Evolutionary conservation across 495 filamentous ascomycete genomes (phyloP), one percentile per base, ranked within the genome.

Genomic region (Trichocladium antarcticum): DNA sequence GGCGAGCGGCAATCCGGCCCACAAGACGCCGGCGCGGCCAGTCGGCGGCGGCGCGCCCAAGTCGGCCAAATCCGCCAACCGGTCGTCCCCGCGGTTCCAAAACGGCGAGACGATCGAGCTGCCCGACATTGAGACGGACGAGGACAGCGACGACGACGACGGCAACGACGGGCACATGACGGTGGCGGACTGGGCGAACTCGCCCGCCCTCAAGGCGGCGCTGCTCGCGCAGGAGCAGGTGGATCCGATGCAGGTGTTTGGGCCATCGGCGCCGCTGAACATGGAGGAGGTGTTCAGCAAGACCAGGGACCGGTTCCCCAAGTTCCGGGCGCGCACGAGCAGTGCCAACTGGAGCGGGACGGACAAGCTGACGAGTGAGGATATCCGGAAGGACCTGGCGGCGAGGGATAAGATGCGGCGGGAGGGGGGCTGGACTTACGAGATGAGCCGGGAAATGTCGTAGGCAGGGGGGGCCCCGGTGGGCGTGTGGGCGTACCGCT

Each of bases 211-310:
- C 10, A 76, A 81, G 15, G 67, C 70, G 28, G 68, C 83, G 37
- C 72, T 97, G 7, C 67, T 76, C 34, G 62, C 74, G 32, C 92
- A 99, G 61, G 89, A 99, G 61, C 72, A 78, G 15, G 73, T 85
- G 48, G 87, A 97, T 61, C 85, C 87, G 1, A 84, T 90, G 60
- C 74, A 80, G 15, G 81, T 99, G 29, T 99, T 99, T 59, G 92
- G 92, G 1, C 83, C 86, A 2, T 84, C 92, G 39, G 82, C 75
- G 11, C 84, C 84, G 29, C 76, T 96, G 59, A 81, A 85, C 51
- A 85, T 99, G 76, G 92, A 99, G 59, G 89, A 96, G 57, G 87
- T 95, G 37, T 99, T 99, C 70, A 83, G 77, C 59, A 76, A 79
- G 50, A 85, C 81, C 61, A 85, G 85, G 61, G 84, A 85, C 45